These are phyloP conservation scores for Hypoxylon fuscum DNA, from an alignment of 495 filamentous ascomycete genomes.

Conservation along the genomic window DNA sequence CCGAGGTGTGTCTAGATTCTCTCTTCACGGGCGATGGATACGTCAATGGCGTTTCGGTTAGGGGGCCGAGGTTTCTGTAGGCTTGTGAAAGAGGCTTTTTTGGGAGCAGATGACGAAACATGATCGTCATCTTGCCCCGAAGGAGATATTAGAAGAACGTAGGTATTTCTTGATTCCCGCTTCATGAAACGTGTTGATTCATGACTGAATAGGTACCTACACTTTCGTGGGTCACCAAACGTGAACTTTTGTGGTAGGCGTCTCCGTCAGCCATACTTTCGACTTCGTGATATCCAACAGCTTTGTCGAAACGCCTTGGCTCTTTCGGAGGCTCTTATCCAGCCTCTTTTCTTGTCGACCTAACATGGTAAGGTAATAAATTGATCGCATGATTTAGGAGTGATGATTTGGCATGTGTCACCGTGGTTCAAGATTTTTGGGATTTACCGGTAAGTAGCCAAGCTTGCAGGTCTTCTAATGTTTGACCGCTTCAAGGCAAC, in stretches of 20 bases:
- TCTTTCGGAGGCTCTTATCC: conserved; percentile 3
- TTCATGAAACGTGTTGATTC: neutral
- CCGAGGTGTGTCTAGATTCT: neutral
- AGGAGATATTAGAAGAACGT: neutral
- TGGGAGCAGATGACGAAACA: conserved; percentile 10
- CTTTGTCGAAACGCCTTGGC: conserved; percentile 24
- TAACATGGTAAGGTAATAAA: neutral
- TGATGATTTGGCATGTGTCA: conserved; percentile 34
- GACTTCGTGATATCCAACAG: neutral
- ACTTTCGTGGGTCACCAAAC: neutral
- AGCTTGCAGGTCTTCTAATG: neutral
- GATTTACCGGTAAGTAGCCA: neutral
- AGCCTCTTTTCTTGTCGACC: conserved; percentile 20
- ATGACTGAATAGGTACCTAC: neutral
- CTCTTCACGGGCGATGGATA: neutral
- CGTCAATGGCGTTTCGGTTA: conserved; percentile 21
- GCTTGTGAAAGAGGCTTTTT: conserved; percentile 2
- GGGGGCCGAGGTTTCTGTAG: conserved; percentile 5
- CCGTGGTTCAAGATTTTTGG: conserved; percentile 4
- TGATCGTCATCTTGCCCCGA: neutral
- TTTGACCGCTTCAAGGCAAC: conserved; percentile 8
- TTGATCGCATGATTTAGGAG: conserved; percentile 5
- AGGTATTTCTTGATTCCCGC: neutral
- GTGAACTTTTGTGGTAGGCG: neutral
- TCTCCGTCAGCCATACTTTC: neutral